Conservation (phyloP, 805 yeast species). For the Candida arabinofermentans region DNA sequence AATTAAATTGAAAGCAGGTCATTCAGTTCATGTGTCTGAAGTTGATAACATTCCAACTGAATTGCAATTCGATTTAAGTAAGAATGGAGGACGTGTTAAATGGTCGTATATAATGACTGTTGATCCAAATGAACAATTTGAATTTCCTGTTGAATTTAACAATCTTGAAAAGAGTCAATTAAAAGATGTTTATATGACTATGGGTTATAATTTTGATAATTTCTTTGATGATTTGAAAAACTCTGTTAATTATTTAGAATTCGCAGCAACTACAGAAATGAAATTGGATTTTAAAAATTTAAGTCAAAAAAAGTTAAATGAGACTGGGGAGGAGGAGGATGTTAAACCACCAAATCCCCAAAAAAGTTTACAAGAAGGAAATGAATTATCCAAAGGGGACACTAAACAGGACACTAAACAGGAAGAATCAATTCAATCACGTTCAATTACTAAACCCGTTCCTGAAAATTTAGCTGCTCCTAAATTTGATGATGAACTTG, state of each 20-base stretch:
- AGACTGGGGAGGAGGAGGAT: no score
- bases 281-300: not conserved
- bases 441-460: slow-evolving; percentile 11
- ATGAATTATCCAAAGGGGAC: not conserved
- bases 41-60: not conserved
- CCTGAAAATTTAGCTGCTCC: slow-evolving; percentile 38
- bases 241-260: not conserved
- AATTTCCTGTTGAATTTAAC: slow-evolving; percentile 3
- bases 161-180: not conserved
- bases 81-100: slow-evolving; percentile 3
- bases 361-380: no score
- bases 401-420: not conserved
- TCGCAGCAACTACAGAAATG: not conserved
- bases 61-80: slow-evolving; percentile 1
- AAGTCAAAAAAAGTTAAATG: no score
- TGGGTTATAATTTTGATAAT: slow-evolving; percentile 4
- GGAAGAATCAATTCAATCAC: slow-evolving; percentile 1
- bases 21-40: not conserved
- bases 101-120: slow-evolving; percentile 2
- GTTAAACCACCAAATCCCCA: no score
- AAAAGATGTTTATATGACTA: slow-evolving; percentile 1
- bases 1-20: slow-evolving; percentile 1
- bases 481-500: slow-evolving; percentile 50
- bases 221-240: slow-evolving; percentile 2
- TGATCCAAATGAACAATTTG: not conserved